These are phyloP conservation scores for Basidiobolus meristosporus DNA, from an alignment of 371 early-diverging fungal genomes.

Conservation along the genomic window DNA sequence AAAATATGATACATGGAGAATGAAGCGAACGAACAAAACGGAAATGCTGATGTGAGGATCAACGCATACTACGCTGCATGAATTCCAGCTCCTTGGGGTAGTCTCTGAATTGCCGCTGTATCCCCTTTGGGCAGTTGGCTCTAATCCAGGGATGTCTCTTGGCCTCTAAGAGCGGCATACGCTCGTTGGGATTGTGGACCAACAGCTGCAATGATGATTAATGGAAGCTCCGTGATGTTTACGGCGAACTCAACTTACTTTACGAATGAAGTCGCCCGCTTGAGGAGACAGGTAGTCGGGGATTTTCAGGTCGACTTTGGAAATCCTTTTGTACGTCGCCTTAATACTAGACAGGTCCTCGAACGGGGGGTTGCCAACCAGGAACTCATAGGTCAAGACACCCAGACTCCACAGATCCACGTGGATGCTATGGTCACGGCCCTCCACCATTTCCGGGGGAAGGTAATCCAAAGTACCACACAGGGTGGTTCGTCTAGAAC, in stretches of 20 bases:
- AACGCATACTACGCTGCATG: no score
- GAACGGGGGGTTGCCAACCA: constrained; percentile 93
- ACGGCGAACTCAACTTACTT: not conserved
- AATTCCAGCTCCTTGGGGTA: no score
- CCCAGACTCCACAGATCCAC: constrained; percentile 98
- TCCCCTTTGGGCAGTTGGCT: no score
- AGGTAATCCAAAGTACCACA: constrained; percentile 98
- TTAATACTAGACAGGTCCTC: constrained; percentile 26
- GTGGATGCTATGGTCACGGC: constrained; percentile 58
- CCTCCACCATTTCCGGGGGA: constrained; percentile 89
- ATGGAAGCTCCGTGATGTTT: no score
- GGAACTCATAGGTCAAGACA: constrained; percentile 91
- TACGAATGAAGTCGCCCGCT: constrained; percentile 21
- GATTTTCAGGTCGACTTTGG: constrained; percentile 63
- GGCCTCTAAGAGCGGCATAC: no score
- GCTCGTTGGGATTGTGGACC: no score
- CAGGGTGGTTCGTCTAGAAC: constrained; percentile 60
- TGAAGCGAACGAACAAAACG: no score
- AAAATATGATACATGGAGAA: no score
- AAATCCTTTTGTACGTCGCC: constrained; percentile 72
- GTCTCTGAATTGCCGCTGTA: no score
- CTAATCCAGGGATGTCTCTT: no score
- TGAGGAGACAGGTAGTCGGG: constrained; percentile 66
- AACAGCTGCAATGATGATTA: no score
- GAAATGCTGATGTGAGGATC: no score